Evolutionary conservation across 495 filamentous ascomycete genomes (phyloP).

Genomic region (Poronia punctata): DNA sequence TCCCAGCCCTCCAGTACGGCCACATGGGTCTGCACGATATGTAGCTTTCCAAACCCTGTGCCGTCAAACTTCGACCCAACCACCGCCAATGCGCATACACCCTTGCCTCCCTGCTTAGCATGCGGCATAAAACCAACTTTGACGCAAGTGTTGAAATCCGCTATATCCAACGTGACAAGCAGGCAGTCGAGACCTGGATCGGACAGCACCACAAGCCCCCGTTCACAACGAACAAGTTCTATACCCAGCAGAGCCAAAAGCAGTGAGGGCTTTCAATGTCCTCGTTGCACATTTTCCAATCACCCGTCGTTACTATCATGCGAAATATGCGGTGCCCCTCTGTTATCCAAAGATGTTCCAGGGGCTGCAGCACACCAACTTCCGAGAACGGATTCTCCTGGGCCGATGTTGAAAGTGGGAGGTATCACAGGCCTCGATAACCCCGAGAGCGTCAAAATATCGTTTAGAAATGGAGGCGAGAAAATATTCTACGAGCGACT

Average conservation of each 20-base stretch:
- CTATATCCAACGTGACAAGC: conserved; percentile 60
- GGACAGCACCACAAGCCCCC: conserved; percentile 10
- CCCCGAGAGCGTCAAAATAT: conserved; percentile 77
- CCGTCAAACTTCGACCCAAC: conserved; percentile 86
- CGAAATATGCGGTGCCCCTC: conserved; percentile 82
- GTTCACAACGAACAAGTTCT: conserved; percentile 14
- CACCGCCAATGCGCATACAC: conserved; percentile 64
- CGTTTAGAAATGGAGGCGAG: conserved; percentile 82
- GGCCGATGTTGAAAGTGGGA: conserved; percentile 50
- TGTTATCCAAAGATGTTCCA: conserved; percentile 53
- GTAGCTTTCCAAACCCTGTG: conserved; percentile 92
- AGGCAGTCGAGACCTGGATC: conserved; percentile 30
- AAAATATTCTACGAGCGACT: conserved; percentile 86
- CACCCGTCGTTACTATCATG: conserved; percentile 80
- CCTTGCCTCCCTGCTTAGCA: conserved; percentile 78
- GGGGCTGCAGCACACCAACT: conserved; percentile 28
- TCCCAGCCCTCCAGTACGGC: conserved; percentile 51
- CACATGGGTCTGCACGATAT: conserved; percentile 98
- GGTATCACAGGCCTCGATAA: conserved; percentile 45
- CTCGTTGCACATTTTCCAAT: conserved; percentile 89
- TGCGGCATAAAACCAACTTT: conserved; percentile 92
- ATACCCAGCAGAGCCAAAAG: not conserved
- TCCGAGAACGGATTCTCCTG: conserved; percentile 66
- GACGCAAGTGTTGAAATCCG: conserved; percentile 72
- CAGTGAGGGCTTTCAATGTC: conserved; percentile 54